These are phyloP conservation scores for Russula abietina DNA, from an alignment of 768 basidiomycete genomes.

Conservation along the genomic window DNA sequence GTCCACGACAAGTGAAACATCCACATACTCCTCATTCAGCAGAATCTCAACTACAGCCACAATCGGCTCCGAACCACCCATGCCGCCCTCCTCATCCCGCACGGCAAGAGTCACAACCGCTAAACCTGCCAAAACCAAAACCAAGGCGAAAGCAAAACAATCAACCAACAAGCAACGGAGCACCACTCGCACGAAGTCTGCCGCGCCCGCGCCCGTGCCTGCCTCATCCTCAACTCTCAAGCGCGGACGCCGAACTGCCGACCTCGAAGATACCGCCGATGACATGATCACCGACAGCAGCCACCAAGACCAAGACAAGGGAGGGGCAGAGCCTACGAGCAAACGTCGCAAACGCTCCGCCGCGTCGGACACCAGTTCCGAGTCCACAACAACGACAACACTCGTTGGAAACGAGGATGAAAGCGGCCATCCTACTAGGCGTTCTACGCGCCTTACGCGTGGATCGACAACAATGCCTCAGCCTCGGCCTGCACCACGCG, in stretches of 20 bases:
- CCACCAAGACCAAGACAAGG: not conserved
- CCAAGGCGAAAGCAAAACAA: not conserved
- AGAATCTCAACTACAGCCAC: not conserved
- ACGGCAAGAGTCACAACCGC: not conserved
- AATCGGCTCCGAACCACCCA: not conserved
- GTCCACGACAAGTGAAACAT: not conserved
- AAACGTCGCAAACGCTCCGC: slow-evolving; percentile 12
- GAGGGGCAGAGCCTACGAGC: not conserved
- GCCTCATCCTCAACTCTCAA: not conserved
- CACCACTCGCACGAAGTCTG: not conserved
- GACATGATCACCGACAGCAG: not conserved
- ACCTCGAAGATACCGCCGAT: not conserved
- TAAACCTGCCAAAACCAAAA: no score
- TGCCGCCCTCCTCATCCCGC: not conserved
- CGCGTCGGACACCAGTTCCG: not conserved
- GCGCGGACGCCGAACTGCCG: not conserved
- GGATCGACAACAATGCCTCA: not conserved
- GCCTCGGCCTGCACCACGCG: not conserved
- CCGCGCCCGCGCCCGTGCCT: not conserved
- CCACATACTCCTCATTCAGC: not conserved
- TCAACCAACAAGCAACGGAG: not conserved
- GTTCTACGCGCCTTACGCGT: slow-evolving; percentile 11
- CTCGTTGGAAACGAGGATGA: not conserved
- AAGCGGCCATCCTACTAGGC: not conserved
- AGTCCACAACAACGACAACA: no score